Conservation (phyloP, 2,329 filamentous ascomycete species). For the Ceratocystis colombiana region DNA sequence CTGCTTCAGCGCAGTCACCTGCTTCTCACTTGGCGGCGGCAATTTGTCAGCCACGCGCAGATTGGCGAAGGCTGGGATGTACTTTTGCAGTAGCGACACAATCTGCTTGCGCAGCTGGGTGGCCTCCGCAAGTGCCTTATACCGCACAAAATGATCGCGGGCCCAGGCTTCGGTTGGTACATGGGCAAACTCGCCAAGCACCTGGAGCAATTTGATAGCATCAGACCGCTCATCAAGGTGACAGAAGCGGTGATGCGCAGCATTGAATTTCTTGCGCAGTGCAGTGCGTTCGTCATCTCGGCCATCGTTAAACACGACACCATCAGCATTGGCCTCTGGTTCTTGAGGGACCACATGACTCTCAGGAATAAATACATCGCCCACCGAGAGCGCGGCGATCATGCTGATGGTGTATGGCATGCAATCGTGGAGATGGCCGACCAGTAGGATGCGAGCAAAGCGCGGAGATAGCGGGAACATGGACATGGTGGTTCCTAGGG, state of each 20-base stretch:
- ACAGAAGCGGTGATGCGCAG: slow-evolving; percentile 68
- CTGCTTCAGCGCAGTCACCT: slow-evolving; percentile 73
- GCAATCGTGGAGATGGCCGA: slow-evolving; percentile 73
- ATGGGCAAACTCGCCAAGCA: slow-evolving; percentile 76
- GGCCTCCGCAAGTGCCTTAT: slow-evolving; percentile 79
- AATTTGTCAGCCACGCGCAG: slow-evolving; percentile 48
- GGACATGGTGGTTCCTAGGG: slow-evolving; percentile 69
- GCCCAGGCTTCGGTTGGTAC: slow-evolving; percentile 66
- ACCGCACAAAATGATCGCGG: slow-evolving; percentile 69
- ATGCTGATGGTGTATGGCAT: slow-evolving; percentile 78
- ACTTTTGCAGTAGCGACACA: slow-evolving; percentile 58
- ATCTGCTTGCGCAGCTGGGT: slow-evolving; percentile 75
- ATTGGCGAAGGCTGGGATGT: slow-evolving; percentile 47
- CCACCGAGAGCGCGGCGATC: slow-evolving; percentile 77
- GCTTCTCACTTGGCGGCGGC: slow-evolving; percentile 51
- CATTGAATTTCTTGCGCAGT: slow-evolving; percentile 51
- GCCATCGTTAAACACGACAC: slow-evolving; percentile 57
- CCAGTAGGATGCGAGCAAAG: slow-evolving; percentile 82
- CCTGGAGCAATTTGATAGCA: slow-evolving; percentile 80
- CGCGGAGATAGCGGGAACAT: slow-evolving; percentile 83
- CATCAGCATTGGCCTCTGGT: slow-evolving; percentile 34
- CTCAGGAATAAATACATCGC: slow-evolving; percentile 78
- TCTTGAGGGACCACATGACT: slow-evolving; percentile 57
- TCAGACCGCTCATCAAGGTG: slow-evolving; percentile 75
- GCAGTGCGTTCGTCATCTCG: slow-evolving; percentile 61